Evolutionary conservation across 441 rosid species (phyloP).

Genomic region (Populus tomentosa): DNA sequence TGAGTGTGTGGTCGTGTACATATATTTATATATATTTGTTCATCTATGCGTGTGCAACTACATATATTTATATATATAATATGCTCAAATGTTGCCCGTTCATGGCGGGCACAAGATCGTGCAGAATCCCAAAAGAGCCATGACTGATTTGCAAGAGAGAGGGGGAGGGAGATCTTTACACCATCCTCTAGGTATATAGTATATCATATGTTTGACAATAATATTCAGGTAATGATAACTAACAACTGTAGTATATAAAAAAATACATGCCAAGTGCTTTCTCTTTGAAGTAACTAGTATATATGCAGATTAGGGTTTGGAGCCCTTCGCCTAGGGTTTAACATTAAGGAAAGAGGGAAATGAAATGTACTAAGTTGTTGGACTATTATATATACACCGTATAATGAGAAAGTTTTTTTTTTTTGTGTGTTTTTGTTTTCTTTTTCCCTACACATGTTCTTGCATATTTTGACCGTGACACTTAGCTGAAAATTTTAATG

Average conservation of each 20-base stretch:
- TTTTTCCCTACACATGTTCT: not conserved
- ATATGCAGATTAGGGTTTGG: constrained; percentile 38
- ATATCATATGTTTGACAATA: not conserved
- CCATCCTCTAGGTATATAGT: constrained; percentile 4
- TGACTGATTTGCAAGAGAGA: constrained; percentile 14
- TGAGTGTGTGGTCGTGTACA: not conserved
- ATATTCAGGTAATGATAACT: constrained; percentile 15
- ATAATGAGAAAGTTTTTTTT: not conserved
- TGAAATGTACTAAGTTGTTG: not conserved
- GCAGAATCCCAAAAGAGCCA: not conserved
- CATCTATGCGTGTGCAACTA: not conserved
- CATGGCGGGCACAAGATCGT: constrained; percentile 29
- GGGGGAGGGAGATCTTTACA: not conserved
- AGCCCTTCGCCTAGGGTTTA: constrained; percentile 33
- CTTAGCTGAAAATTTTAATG: not conserved
- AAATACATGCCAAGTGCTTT: constrained; percentile 6
- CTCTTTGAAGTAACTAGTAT: constrained; percentile 3
- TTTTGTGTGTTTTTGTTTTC: not conserved
- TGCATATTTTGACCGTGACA: not conserved
- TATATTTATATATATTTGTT: not conserved
- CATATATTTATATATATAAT: not conserved
- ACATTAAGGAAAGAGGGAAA: constrained; percentile 4
- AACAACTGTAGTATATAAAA: not conserved
- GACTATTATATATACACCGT: not conserved
- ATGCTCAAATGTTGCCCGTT: constrained; percentile 11